Percentiles rank a stretch among this genome's conserved stretches.
These are phyloP conservation scores for Litchi chinensis DNA, from an alignment of 345 rosid species.

Conservation along the genomic window DNA sequence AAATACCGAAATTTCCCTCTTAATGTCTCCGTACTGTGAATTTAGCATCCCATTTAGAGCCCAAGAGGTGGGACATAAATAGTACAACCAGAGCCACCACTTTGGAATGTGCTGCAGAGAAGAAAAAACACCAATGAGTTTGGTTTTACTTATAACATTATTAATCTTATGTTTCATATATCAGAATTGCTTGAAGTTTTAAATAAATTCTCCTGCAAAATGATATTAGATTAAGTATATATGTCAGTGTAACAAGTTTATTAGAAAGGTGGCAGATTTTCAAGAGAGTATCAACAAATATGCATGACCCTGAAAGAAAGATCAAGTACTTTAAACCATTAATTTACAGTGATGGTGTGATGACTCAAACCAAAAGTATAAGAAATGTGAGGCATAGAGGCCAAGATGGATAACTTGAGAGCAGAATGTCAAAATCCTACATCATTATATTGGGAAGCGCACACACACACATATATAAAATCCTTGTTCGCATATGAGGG, in stretches of 20 bases:
- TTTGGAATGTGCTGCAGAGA: constrained; percentile 31
- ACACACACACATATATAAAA: too few species aligned
- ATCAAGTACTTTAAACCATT: too few species aligned
- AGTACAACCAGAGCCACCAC: constrained; percentile 42
- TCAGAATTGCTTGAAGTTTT: background rate
- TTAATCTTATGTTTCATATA: background rate
- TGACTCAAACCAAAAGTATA: too few species aligned
- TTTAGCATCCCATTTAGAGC: constrained; percentile 31
- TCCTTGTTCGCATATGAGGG: too few species aligned
- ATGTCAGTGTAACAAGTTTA: background rate
- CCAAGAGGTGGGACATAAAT: constrained; percentile 38
- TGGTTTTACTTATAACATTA: background rate
- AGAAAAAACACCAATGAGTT: background rate
- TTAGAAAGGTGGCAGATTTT: background rate
- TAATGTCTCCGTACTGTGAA: constrained; percentile 29
- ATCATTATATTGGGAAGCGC: too few species aligned
- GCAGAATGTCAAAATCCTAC: too few species aligned
- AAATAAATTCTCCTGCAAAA: background rate
- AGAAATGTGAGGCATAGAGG: too few species aligned
- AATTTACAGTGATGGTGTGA: too few species aligned
- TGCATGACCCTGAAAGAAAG: too few species aligned
- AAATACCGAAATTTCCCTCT: background rate
- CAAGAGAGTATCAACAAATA: background rate
- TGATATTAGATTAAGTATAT: background rate
- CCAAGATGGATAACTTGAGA: too few species aligned